Base-by-base conservation (phyloP, 305 asterid species). In the Ilex paraguariensis region DNA sequence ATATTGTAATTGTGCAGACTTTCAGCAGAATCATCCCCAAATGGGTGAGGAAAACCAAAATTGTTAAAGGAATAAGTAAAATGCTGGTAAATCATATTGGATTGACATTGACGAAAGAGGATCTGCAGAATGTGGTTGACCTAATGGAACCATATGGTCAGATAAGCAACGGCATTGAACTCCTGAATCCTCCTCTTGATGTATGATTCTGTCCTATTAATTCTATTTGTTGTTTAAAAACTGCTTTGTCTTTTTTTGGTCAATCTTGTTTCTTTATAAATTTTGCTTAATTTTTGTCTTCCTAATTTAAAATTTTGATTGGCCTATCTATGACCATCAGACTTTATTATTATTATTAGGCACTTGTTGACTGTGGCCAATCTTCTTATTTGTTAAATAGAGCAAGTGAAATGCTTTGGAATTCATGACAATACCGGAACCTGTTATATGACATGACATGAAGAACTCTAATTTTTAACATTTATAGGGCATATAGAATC, bases 111-210 rank as follows among this genome's bases (percentile, higher is more conserved):
- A 76, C 84, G 16, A 79, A 79, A 78, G 96, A 84, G 86, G 97
- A 93, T 78, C 66, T 93, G 75, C 87, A 87, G 67, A 79, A 79
- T 78, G 97, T 90, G 70, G 99, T 90, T 76, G 95, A 93, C 61
- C 79, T 82, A 64, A 90, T 90, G 99, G 99, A 93, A 77, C 99
- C 99, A 49, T 87, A 87, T 78, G 97, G 99, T 72, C 89, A 84
- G 77, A 84, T 90, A 68, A 84, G 56, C 80, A 88, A 79, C 56
- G 99, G 95, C 46, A 84, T 84, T 54, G 99, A 93, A 75, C 59
- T 81, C 66, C 65, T 84, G 61, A 90, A 79, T 78, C 97, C 97
- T 57, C 92, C 95, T 72, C 76, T 84, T 67, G 89, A 90, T 73
- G 99, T 93, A 75, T 77, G 94, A 58, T 28, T 50, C 51, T 50